Percentiles rank a stretch among this genome's conserved stretches.
These are phyloP conservation scores for Aspergillus japonicus DNA, from an alignment of 2,329 filamentous ascomycete species.

Conservation along the genomic window DNA sequence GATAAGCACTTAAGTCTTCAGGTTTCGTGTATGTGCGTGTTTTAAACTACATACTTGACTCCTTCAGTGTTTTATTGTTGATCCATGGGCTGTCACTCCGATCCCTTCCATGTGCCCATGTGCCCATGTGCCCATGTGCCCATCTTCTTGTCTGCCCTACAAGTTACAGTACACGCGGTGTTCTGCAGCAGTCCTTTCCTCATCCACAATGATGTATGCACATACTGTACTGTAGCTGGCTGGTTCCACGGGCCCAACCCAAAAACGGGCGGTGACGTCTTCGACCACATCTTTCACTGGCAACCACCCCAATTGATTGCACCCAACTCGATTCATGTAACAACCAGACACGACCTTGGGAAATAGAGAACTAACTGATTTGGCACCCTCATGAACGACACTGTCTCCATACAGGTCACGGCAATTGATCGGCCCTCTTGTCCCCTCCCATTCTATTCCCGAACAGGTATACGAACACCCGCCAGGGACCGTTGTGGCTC, in stretches of 20 bases:
- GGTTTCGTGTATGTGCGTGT: background rate
- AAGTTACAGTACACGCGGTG: background rate
- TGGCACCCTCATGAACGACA: background rate
- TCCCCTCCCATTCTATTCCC: background rate
- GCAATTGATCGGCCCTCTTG: background rate
- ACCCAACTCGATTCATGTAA: background rate
- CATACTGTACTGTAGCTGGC: background rate
- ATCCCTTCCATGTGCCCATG: too few relatives aligned
- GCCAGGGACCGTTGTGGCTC: conserved; percentile 6
- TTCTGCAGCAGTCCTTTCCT: background rate
- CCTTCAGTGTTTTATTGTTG: background rate
- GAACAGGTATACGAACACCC: conserved; percentile 7
- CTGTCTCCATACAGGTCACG: background rate
- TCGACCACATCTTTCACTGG: conserved; percentile 10
- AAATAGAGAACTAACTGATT: background rate
- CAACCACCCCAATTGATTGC: background rate
- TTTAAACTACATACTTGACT: background rate
- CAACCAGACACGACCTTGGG: background rate
- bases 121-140: background rate
- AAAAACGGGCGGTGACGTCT: conserved; percentile 17
- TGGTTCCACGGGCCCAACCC: background rate
- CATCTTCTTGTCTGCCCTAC: background rate
- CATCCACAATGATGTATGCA: background rate
- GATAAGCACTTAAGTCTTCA: background rate
- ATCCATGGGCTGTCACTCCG: too few relatives aligned